Conservation (phyloP, 495 filamentous ascomycete species). For the Tuber melanosporum region DNA sequence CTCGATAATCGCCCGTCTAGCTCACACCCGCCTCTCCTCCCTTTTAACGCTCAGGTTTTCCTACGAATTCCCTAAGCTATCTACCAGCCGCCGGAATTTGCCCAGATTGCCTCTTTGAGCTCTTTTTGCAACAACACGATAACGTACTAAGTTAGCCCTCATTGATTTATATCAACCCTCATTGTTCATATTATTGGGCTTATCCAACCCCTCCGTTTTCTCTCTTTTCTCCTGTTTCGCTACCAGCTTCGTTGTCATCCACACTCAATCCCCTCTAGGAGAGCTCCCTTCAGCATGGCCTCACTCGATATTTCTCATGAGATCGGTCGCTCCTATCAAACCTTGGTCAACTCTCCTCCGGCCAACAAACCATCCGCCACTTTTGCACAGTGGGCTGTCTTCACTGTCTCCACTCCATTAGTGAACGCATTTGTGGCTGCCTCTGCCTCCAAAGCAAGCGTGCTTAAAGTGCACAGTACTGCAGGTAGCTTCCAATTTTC, state of each 20-base stretch:
- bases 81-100: background rate
- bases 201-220: constrained; percentile 10
- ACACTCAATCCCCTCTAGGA: background rate
- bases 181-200: background rate
- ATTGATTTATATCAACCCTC: background rate
- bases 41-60: background rate
- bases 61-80: background rate
- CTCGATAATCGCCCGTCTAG: background rate
- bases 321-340: constrained; percentile 91
- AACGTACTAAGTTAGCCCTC: background rate
- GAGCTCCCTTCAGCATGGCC: constrained; percentile 56
- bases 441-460: constrained; percentile 76
- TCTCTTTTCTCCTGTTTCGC: background rate
- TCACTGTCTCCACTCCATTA: constrained; percentile 82
- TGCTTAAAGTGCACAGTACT: constrained; percentile 84
- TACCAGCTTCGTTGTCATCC: constrained; percentile 9
- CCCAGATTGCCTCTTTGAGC: background rate
- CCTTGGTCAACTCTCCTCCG: constrained; percentile 66
- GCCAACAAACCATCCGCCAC: constrained; percentile 56
- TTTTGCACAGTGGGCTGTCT: constrained; percentile 82
- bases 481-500: constrained; percentile 56
- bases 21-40: background rate
- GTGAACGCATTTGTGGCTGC: constrained; percentile 84
- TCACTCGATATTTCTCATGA: constrained; percentile 76
- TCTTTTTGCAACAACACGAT: background rate